A percentile compares a stretch with the other conserved stretches of the same genome.
phyloP scores from a whole-genome alignment of 495 filamentous ascomycete genomes.

The Neurospora sp. region DNA sequence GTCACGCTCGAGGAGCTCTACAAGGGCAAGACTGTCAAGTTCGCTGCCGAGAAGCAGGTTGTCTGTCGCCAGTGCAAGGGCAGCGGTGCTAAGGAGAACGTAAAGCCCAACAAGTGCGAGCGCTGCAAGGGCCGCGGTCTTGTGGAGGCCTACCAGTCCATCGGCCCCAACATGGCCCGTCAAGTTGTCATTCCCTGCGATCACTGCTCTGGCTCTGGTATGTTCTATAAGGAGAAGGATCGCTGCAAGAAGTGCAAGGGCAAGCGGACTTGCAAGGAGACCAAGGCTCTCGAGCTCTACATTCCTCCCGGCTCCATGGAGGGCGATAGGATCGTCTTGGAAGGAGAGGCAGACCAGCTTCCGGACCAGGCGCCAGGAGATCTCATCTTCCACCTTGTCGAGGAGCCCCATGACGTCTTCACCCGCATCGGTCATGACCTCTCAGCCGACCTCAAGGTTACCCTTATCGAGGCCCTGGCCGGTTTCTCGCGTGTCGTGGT shows the following conservation, averaged over 20 bases:
- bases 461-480: slow-evolving; percentile 71
- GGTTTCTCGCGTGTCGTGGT: slow-evolving; percentile 87
- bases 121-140: slow-evolving; percentile 69
- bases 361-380: slow-evolving; percentile 88
- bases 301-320: slow-evolving; percentile 83
- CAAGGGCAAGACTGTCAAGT: slow-evolving; percentile 96
- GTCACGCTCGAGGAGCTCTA: slow-evolving; percentile 89
- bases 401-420: slow-evolving; percentile 74
- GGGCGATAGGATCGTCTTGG: slow-evolving; percentile 80
- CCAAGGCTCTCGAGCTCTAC: slow-evolving; percentile 91
- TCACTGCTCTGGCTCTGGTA: slow-evolving; percentile 70
- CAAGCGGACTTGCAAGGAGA: slow-evolving; percentile 64
- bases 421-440: slow-evolving; percentile 74
- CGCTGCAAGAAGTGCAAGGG: slow-evolving; percentile 98
- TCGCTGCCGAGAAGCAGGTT: slow-evolving; percentile 85
- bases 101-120: slow-evolving; percentile 75
- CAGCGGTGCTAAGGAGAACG: slow-evolving; percentile 81
- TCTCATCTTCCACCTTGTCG: slow-evolving; percentile 77
- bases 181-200: slow-evolving; percentile 63
- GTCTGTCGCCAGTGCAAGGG: slow-evolving; percentile 83
- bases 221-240: slow-evolving; percentile 85
- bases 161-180: slow-evolving; percentile 75
- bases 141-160: slow-evolving; percentile 58
- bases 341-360: slow-evolving; percentile 90
- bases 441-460: slow-evolving; percentile 65